phyloP scores from a whole-genome alignment of 306 rosid species.

The Castanea crenata region DNA sequence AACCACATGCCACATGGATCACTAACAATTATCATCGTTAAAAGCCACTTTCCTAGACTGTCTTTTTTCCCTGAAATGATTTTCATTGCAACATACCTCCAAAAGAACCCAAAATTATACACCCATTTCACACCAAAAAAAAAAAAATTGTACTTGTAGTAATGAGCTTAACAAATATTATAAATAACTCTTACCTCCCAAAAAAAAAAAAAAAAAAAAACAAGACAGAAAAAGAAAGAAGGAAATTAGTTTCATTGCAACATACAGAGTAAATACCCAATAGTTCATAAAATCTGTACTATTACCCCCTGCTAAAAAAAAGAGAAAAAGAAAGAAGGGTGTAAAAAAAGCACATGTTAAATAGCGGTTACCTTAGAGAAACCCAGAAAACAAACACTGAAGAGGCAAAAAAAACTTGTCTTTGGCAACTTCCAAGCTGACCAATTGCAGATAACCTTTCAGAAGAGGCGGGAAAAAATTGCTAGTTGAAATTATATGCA shows the following conservation, averaged over 20 bases:
- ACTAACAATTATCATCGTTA: conserved; percentile 9
- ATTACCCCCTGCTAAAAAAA: background rate
- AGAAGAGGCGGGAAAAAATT: conserved; percentile 3
- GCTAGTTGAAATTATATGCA: background rate
- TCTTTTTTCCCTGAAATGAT: conserved; percentile 5
- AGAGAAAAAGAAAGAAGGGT: background rate
- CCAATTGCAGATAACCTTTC: background rate
- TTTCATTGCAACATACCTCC: background rate
- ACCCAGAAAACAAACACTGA: conserved; percentile 1
- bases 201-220: background rate
- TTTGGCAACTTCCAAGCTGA: conserved; percentile 3
- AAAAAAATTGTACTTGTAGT: background rate
- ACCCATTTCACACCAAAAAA: no score
- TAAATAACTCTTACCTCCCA: background rate
- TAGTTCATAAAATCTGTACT: background rate
- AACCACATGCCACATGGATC: conserved; percentile 11
- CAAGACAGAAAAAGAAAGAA: background rate
- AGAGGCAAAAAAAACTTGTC: conserved; percentile 13
- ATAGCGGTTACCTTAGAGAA: conserved; percentile 29
- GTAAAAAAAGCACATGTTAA: background rate
- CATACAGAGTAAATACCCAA: background rate
- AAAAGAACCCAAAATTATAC: background rate
- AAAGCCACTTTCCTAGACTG: background rate
- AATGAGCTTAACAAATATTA: background rate
- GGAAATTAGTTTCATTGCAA: background rate